phyloP scores from a whole-genome alignment of 257 asterid genomes.

The Lithospermum erythrorhizon region DNA sequence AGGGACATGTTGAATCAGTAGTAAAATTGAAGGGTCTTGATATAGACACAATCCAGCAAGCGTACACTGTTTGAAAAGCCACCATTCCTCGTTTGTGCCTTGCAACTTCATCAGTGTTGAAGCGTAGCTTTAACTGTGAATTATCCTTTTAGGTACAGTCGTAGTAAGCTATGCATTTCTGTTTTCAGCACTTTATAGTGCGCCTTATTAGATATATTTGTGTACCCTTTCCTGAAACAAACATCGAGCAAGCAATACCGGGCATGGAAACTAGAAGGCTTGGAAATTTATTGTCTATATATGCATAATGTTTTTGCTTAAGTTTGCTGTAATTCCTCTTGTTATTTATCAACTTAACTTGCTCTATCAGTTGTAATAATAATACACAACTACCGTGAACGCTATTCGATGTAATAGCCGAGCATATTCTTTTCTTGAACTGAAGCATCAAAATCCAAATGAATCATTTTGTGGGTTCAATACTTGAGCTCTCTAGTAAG shows the following conservation, averaged over 20 bases:
- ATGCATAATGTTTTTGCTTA: neutral
- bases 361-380: neutral
- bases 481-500: too few species aligned
- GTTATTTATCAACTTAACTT: neutral
- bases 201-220: neutral
- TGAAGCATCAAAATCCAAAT: neutral
- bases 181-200: neutral
- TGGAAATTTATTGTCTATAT: neutral
- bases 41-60: constrained; percentile 15
- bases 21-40: constrained; percentile 13
- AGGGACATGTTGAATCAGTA: constrained; percentile 17
- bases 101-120: neutral
- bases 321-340: neutral
- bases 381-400: neutral
- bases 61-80: constrained; percentile 11
- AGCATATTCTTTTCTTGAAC: neutral
- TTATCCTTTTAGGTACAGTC: neutral
- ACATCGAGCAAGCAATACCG: neutral
- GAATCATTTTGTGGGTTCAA: neutral
- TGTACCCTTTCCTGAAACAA: neutral
- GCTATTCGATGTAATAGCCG: neutral
- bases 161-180: constrained; percentile 1
- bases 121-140: neutral
- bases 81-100: neutral
- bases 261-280: neutral